phyloP scores from a whole-genome alignment of 768 basidiomycete species.

The Termitomyces sp. region DNA sequence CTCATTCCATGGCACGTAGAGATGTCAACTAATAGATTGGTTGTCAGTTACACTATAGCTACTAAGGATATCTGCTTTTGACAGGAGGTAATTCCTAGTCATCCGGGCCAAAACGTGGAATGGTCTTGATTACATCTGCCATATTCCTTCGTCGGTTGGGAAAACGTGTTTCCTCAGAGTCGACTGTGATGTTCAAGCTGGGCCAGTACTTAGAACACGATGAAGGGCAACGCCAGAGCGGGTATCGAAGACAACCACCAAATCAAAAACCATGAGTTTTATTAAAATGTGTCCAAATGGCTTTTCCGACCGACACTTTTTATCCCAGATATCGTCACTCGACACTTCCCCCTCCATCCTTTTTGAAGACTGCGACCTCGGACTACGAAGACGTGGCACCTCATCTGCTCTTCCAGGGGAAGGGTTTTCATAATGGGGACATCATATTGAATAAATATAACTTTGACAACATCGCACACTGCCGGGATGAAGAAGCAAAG shows the following conservation, averaged over 20 bases:
- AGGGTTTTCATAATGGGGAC: no score
- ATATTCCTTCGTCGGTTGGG: constrained; percentile 75
- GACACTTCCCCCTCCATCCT: not conserved
- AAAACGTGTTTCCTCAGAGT: constrained; percentile 78
- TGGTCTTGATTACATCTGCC: constrained; percentile 61
- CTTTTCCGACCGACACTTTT: not conserved
- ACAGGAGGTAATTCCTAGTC: no score
- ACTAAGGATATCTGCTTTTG: no score
- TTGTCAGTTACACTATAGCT: not conserved
- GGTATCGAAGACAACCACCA: no score
- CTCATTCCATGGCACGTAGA: not conserved
- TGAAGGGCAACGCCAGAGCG: no score
- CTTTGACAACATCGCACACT: no score
- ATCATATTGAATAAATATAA: no score
- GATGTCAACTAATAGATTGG: not conserved
- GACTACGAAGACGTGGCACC: no score
- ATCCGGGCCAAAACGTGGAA: constrained; percentile 80
- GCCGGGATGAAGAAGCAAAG: no score
- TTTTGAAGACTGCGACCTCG: not conserved
- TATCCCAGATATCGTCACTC: not conserved
- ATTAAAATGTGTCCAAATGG: not conserved
- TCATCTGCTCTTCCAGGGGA: no score
- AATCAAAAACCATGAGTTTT: no score
- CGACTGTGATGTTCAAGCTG: constrained; percentile 19
- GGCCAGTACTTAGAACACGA: no score